phyloP scores from a whole-genome alignment of 2,329 filamentous ascomycete genomes.

The Arthrobotrys musiformis region DNA sequence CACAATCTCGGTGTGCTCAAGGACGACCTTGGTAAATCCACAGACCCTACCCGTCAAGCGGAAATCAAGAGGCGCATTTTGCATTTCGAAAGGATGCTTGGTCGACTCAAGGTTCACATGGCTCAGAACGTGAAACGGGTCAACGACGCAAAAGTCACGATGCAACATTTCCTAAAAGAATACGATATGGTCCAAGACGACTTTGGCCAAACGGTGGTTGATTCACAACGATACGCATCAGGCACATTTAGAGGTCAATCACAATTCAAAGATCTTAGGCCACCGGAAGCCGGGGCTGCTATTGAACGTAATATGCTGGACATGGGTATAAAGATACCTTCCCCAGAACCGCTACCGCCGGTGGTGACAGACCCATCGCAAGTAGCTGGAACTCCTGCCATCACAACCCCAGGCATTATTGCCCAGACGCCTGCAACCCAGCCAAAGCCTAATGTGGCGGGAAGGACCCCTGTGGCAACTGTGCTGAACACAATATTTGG shows the following conservation, averaged over 20 bases:
- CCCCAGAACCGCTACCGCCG: not conserved
- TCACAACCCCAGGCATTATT: no score
- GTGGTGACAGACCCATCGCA: no score
- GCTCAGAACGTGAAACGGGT: not conserved
- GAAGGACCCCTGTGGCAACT: no score
- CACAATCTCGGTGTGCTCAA: not conserved
- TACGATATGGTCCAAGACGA: not conserved
- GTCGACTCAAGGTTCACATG: not conserved
- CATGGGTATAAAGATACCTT: not conserved
- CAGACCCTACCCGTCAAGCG: no score
- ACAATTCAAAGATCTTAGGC: not conserved
- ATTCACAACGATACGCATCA: not conserved
- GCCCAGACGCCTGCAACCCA: not conserved
- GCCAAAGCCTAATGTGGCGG: not conserved
- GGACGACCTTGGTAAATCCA: not conserved
- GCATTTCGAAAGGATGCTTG: not conserved
- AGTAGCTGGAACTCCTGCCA: no score
- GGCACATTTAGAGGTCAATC: not conserved
- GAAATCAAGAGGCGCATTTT: not conserved
- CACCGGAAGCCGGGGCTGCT: not conserved
- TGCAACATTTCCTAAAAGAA: not conserved
- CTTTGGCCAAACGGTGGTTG: not conserved
- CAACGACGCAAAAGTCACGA: not conserved
- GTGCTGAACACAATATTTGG: no score
- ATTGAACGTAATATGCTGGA: not conserved